These are phyloP conservation scores for Fusarium protoensiforme DNA, from an alignment of 2,329 filamentous ascomycete species.

Conservation along the genomic window DNA sequence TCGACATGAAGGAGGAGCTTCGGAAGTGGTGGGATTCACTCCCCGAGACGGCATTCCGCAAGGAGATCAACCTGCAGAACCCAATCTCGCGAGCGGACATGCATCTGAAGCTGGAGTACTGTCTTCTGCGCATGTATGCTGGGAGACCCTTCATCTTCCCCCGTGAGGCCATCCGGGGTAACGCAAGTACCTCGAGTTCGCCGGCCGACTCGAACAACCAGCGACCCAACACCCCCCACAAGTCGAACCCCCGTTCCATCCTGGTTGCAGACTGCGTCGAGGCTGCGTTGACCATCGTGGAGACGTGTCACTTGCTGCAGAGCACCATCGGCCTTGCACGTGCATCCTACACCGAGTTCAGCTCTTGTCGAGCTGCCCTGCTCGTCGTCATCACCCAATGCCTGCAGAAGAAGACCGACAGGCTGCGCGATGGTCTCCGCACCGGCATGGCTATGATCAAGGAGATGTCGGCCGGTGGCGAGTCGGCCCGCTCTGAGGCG, in stretches of 20 bases:
- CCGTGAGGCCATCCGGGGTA: constrained; percentile 39
- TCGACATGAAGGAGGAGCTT: constrained; percentile 51
- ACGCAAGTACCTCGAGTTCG: constrained; percentile 45
- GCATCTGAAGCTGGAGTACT: constrained; percentile 64
- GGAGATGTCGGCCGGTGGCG: constrained; percentile 63
- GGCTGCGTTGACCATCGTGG: constrained; percentile 61
- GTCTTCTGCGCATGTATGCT: constrained; percentile 63
- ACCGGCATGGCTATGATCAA: constrained; percentile 62
- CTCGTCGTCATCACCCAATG: constrained; percentile 58
- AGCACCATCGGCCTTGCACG: constrained; percentile 64
- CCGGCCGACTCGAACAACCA: constrained; percentile 45
- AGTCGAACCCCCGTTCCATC: constrained; percentile 47
- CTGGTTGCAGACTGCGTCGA: constrained; percentile 65
- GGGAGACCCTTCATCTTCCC: constrained; percentile 64
- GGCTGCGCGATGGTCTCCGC: constrained; percentile 57
- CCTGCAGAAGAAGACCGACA: constrained; percentile 50
- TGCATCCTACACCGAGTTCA: constrained; percentile 67
- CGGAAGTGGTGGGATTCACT: constrained; percentile 53
- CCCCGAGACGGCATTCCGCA: constrained; percentile 45
- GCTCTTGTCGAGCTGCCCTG: constrained; percentile 64
- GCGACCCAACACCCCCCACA: constrained; percentile 41
- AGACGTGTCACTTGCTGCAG: constrained; percentile 60
- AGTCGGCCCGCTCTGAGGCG: constrained; percentile 63
- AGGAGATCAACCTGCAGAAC: constrained; percentile 54
- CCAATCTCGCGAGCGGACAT: constrained; percentile 59